Percentiles rank a stretch among this genome's conserved stretches.
Conservation (phyloP, 2,329 filamentous ascomycete species). For the Aspergillus fumigatiaffinis region DNA sequence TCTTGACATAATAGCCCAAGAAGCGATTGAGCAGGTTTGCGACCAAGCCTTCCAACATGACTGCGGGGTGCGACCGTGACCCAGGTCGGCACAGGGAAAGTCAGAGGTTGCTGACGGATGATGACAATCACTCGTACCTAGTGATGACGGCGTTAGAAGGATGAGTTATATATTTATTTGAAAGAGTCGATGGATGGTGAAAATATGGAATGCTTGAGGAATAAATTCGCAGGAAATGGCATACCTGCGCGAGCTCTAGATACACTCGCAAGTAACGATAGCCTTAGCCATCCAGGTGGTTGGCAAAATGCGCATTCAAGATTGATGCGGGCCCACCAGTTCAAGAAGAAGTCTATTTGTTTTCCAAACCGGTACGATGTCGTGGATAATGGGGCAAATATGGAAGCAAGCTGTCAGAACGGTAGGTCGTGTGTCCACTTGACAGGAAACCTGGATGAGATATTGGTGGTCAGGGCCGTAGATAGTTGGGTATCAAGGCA, state of each 20-base stretch:
- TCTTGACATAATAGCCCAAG: conserved; percentile 99
- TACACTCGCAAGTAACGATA: conserved; percentile 17
- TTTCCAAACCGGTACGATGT: neutral
- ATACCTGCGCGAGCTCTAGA: conserved; percentile 17
- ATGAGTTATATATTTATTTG: conserved; percentile 7
- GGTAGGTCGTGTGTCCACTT: neutral
- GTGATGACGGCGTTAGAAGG: conserved; percentile 8
- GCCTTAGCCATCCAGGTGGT: conserved; percentile 28
- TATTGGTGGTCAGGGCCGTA: conserved; percentile 1
- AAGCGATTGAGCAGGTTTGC: conserved; percentile 98
- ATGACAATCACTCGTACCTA: neutral
- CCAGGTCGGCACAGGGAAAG: conserved; percentile 58
- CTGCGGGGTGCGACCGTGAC: conserved; percentile 62
- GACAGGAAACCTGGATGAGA: neutral
- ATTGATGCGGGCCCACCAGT: conserved; percentile 19
- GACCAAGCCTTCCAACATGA: conserved; percentile 95
- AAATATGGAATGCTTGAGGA: neutral
- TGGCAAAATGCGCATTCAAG: conserved; percentile 23
- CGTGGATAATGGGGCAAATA: neutral
- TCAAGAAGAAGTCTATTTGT: conserved; percentile 10
- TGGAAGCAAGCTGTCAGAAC: neutral
- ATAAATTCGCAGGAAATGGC: neutral
- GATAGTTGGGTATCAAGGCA: conserved; percentile 9
- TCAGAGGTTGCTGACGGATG: neutral
- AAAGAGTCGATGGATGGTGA: conserved; percentile 2